phyloP scores from a whole-genome alignment of 2,329 filamentous ascomycete species.

The Blumeria graminis region DNA sequence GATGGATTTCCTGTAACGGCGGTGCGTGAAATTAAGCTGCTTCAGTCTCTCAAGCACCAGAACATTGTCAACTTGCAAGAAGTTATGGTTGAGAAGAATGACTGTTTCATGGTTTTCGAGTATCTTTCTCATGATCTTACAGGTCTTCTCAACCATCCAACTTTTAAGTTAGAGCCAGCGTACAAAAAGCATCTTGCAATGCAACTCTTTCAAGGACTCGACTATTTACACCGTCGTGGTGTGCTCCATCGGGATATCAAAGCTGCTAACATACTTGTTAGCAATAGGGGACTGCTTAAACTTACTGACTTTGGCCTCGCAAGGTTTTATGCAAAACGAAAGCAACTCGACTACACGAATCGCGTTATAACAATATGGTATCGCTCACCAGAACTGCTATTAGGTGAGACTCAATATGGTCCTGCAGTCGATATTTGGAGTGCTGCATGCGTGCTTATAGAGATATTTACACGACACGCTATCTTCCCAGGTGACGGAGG shows the following conservation, averaged over 20 bases:
- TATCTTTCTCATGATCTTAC: constrained; percentile 93
- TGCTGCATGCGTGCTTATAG: constrained; percentile 84
- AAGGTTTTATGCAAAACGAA: constrained; percentile 82
- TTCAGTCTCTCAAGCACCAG: constrained; percentile 62
- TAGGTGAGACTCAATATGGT: constrained; percentile 77
- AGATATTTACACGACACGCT: constrained; percentile 82
- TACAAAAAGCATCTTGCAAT: constrained; percentile 86
- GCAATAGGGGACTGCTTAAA: constrained; percentile 69
- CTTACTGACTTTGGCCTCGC: constrained; percentile 90
- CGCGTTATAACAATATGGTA: constrained; percentile 99
- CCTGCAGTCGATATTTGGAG: constrained; percentile 91
- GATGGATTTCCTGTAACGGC: constrained; percentile 84
- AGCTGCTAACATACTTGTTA: constrained; percentile 89
- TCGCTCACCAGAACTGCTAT: constrained; percentile 65
- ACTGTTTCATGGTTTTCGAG: constrained; percentile 99
- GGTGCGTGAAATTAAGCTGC: constrained; percentile 70
- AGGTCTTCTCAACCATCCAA: constrained; percentile 80
- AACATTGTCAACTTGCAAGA: constrained; percentile 70
- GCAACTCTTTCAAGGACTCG: constrained; percentile 80
- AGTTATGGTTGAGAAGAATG: constrained; percentile 95
- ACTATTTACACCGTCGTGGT: constrained; percentile 81
- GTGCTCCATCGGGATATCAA: constrained; percentile 96
- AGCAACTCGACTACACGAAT: constrained; percentile 89
- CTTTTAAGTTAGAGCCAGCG: constrained; percentile 57
- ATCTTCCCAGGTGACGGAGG: constrained; percentile 90